Base-by-base conservation (phyloP, 805 yeast genomes). In the Barnettozyma sucrosica region DNA sequence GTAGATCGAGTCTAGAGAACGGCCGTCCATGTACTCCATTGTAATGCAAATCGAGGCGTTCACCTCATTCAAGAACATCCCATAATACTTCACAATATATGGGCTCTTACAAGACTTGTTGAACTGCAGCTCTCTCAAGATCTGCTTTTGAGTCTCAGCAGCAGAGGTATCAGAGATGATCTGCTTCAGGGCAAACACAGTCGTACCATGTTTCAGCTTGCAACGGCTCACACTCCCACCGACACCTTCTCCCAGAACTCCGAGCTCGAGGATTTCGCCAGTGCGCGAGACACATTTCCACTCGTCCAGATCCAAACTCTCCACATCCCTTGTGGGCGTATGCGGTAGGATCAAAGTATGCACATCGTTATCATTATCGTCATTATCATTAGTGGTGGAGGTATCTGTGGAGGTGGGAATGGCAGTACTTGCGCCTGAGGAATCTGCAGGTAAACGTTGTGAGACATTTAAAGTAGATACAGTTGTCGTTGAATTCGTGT, bases 21-120 rank as follows among this genome's bases (percentile, higher is more conserved):
- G 78, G 1, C 97, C 98, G 23, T 89, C 96, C 89, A 95, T 93
- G 64, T 80, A 93, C 66, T 93, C 99, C 98, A 93, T 93, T 42
- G 96, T 89, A 25, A 93, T 93, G 55, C 87, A 89, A 36, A 93
- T 89, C 59, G 89, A 80, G 25, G 89, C 85, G 51, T 77, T 80
- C 48, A 77, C 76, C 58, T 83, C 87, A 56, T 85, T 82, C 54
- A 87, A 72, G 60, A 87, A 93, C 53, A 96, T 89, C 7, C 99
- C 99, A 64, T 88, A 92, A 65, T 93, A 93, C 63, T 81, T 78
- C 23, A 92, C 98, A 51, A 93, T 93, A 61, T 80, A 84, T 3
- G 89, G 88, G 36, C 92, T 84, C 57, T 79, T 74, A 63, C 95
- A 92, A 36, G 83, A 75, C 54, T 87, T 76, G 65, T 92, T 92